Evolutionary conservation across 306 rosid genomes (phyloP).

Genomic region (Ceratonia siliqua): DNA sequence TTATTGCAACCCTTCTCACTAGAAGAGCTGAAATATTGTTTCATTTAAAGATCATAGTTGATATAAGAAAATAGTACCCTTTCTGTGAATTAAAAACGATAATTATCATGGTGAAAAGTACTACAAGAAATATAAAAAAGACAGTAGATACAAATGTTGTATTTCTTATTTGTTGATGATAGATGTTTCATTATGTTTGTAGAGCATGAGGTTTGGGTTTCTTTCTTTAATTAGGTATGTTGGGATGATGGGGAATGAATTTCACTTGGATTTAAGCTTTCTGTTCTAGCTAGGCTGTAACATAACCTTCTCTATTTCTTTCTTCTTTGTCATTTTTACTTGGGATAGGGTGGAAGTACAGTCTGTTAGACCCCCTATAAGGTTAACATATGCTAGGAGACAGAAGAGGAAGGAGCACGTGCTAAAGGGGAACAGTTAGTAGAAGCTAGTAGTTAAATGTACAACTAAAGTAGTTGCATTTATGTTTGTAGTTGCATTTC

Average conservation of each 20-base stretch:
- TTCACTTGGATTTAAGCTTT: neutral
- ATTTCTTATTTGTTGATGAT: neutral
- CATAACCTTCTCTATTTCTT: neutral
- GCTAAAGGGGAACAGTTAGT: too few species aligned
- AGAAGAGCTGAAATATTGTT: neutral
- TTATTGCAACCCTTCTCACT: neutral
- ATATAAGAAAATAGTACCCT: neutral
- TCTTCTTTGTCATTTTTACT: neutral
- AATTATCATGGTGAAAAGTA: neutral
- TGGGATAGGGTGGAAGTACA: neutral
- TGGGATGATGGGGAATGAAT: neutral
- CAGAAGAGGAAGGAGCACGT: too few species aligned
- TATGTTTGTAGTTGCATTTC: too few species aligned
- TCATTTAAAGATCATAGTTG: slow-evolving; percentile 2
- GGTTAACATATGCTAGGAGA: too few species aligned
- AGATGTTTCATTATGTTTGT: neutral
- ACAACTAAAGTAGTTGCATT: too few species aligned
- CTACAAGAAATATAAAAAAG: too few species aligned
- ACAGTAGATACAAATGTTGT: neutral
- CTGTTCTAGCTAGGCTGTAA: neutral
- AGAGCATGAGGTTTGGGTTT: neutral
- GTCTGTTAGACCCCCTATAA: too few species aligned
- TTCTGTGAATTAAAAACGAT: slow-evolving; percentile 11
- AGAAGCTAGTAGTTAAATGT: too few species aligned
- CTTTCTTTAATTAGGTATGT: neutral